Evolutionary conservation across 2,329 filamentous ascomycete species (phyloP), one percentile per base, ranked within the genome.

Genomic region (Kalaharituber pfeilii): DNA sequence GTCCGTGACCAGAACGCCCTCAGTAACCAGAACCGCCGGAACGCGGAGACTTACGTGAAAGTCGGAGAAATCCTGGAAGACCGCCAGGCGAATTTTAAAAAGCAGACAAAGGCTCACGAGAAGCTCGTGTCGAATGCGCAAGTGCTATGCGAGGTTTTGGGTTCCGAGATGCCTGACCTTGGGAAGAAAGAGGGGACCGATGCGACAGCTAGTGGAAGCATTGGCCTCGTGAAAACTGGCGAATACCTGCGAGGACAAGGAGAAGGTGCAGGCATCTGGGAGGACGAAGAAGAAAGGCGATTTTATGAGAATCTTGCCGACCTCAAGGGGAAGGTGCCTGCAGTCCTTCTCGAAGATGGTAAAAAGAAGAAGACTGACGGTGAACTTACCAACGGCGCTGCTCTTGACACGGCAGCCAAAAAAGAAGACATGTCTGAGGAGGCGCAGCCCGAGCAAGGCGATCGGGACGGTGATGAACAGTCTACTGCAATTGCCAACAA

Each of bases 61-160:
- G 95, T 89, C 28, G 91, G 91, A 1, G 91, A 98, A 66, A 89
- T 96, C 2, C 95, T 98, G 60, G 91, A 96, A 66, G 91, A 98
- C 65, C 82, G 91, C 52, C 91, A 96, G 66, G 79, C 87, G 52
- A 95, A 88, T 65, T 94, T 91, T 61, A 91, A 96, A 67, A 94
- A 87, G 68, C 84, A 89, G 63, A 74, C 87, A 54, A 96, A 95
- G 68, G 76, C 83, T 0, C 86, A 95, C 66, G 91, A 96, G 66
- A 86, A 87, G 60, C 75, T 98, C 2, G 74, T 94, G 20, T 73
- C 85, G 24, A 95, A 93, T 67, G 86, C 89, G 0, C 91, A 96
- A 66, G 78, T 88, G 15, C 74, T 98, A 55, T 88, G 88, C 39
- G 89, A 95, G 67, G 80, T 81, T 9, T 75, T 96, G 57, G 84